Conservation (phyloP, 768 basidiomycete genomes). For the Phaffia tasmanica region DNA sequence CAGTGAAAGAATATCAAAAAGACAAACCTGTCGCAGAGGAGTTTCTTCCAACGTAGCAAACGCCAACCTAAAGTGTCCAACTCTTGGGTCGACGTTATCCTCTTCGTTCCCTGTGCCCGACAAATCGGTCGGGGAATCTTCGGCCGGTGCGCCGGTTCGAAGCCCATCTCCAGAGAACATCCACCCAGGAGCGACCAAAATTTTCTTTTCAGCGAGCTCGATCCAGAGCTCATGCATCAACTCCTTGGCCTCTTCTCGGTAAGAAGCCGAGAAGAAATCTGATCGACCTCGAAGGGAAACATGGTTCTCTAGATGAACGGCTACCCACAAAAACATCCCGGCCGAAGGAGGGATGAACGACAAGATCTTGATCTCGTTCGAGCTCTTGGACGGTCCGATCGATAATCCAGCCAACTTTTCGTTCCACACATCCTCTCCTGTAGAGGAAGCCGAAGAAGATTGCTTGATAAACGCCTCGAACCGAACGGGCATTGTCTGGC, state of each 20-base stretch:
- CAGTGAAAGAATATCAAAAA: background rate
- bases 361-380: constrained; percentile 10
- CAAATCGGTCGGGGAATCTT: background rate
- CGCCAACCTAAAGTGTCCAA: constrained; percentile 24
- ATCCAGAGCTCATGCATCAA: constrained; percentile 9
- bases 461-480: constrained; percentile 8
- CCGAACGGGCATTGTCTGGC: background rate
- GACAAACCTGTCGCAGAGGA: constrained; percentile 18
- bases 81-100: background rate
- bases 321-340: constrained; percentile 25
- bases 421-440: constrained; percentile 18
- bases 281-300: background rate
- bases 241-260: constrained; percentile 2
- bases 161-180: constrained; percentile 21
- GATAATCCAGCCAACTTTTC: constrained; percentile 20
- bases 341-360: constrained; percentile 24
- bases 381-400: background rate
- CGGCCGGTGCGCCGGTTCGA: constrained; percentile 19
- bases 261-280: background rate
- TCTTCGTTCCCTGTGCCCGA: background rate
- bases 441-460: background rate
- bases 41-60: constrained; percentile 25
- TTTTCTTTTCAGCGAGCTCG: constrained; percentile 11
- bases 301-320: constrained; percentile 13
- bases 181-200: constrained; percentile 24